Base-by-base conservation (phyloP, 2,329 filamentous ascomycete species). In the Hypoxylon sp. region DNA sequence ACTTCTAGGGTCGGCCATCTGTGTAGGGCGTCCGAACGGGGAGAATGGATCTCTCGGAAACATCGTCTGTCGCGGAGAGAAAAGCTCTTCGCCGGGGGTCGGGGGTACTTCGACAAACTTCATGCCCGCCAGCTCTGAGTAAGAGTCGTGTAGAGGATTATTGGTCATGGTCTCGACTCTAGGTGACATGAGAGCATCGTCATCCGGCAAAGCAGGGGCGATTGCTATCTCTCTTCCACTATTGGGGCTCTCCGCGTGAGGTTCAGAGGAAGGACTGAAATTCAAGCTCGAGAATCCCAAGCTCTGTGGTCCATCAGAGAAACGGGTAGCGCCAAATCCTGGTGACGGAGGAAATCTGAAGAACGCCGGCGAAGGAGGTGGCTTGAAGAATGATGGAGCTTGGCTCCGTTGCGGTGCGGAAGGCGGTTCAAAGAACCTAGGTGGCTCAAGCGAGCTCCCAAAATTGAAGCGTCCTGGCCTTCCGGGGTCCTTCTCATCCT, bases 91-190 rank as follows among this genome's bases (percentile, higher is more conserved):
- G 12, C 76, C 79, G 0, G 85, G 83, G 0, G 85, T 85, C 7
- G 84, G 82, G 2, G 84, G 83, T 3, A 80, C 78, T 67, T 87
- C 83, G 9, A 83, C 78, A 65, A 87, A 85, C 36, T 80, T 81
- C 80, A 87, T 80, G 9, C 83, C 84, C 1, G 80, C 72, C 28
- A 83, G 71, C 26, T 79, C 80, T 3, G 77, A 73, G 48, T 80
- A 76, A 5, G 82, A 74, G 32, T 83, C 80, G 57, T 87, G 86
- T 51, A 91, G 82, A 1, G 88, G 87, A 65, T 91, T 90, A 65
- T 84, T 87, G 1, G 89, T 93, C 82, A 93, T 93, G 14, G 89
- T 87, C 72, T 91, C 89, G 1, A 83, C 88, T 44, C 91, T 85
- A 0, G 92, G 91, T 2, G 91, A 93, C 82, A 93, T 84, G 8